These are phyloP conservation scores for Euphorbia lathyris DNA, from an alignment of 345 rosid genomes.

Conservation along the genomic window DNA sequence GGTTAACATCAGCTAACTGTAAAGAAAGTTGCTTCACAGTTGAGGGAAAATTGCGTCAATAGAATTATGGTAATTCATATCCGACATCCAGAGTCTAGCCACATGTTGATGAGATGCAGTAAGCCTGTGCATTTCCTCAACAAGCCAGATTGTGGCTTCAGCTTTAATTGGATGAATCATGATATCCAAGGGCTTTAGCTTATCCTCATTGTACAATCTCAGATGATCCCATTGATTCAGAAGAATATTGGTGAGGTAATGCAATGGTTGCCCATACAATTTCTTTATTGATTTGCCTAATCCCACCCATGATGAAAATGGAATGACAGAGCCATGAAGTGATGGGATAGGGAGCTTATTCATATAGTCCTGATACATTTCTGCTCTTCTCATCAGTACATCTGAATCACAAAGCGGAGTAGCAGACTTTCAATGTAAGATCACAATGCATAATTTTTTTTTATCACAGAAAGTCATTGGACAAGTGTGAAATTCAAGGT, in stretches of 20 bases:
- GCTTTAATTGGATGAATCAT: constrained; percentile 79
- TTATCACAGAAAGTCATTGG: no score
- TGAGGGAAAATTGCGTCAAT: constrained; percentile 59
- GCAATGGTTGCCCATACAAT: constrained; percentile 78
- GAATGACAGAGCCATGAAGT: constrained; percentile 66
- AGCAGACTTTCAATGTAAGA: background rate
- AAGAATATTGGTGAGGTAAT: constrained; percentile 70
- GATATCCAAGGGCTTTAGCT: constrained; percentile 48
- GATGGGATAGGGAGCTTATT: constrained; percentile 56
- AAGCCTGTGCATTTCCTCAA: constrained; percentile 70
- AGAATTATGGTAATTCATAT: constrained; percentile 52
- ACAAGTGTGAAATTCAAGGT: background rate
- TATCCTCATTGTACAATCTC: constrained; percentile 51
- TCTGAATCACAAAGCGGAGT: constrained; percentile 26
- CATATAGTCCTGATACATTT: constrained; percentile 87
- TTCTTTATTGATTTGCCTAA: constrained; percentile 68
- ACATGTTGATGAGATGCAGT: constrained; percentile 60
- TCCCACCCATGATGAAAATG: constrained; percentile 72
- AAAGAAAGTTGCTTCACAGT: constrained; percentile 5
- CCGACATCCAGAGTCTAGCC: constrained; percentile 61
- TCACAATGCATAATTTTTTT: background rate
- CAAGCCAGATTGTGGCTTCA: constrained; percentile 80
- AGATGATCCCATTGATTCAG: constrained; percentile 69
- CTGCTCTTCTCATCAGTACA: constrained; percentile 46
- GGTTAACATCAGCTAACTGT: background rate